Conservation (phyloP, 2,329 filamentous ascomycete genomes). For the Penicillium sclerotiorum region DNA sequence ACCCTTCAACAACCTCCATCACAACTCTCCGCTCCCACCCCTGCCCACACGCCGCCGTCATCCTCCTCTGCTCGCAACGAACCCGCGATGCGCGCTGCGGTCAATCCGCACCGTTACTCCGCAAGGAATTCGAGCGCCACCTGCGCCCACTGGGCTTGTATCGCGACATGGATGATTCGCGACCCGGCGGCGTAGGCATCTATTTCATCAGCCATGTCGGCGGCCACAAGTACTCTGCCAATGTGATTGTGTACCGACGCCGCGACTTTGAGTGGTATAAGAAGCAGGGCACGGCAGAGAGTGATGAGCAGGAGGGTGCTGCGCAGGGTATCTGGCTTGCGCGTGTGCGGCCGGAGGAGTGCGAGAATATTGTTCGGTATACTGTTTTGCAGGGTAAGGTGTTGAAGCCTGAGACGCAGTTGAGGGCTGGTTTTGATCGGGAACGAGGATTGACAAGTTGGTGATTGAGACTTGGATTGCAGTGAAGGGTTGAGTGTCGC, state of each 20-base stretch:
- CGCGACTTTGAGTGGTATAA: constrained; percentile 46
- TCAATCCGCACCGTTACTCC: constrained; percentile 87
- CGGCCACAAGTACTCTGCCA: constrained; percentile 94
- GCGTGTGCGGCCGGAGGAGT: constrained; percentile 81
- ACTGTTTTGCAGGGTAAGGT: constrained; percentile 93
- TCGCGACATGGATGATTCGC: constrained; percentile 82
- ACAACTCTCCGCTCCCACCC: constrained; percentile 59
- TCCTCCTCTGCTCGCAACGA: constrained; percentile 90
- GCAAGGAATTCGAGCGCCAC: constrained; percentile 85
- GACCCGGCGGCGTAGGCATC: constrained; percentile 89
- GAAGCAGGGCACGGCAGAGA: constrained; percentile 25
- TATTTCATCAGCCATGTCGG: constrained; percentile 97
- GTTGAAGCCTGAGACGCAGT: constrained; percentile 81
- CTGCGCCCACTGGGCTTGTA: constrained; percentile 81
- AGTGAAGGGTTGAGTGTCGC: neutral
- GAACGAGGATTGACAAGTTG: constrained; percentile 81
- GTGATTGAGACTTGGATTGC: constrained; percentile 49
- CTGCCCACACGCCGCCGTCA: constrained; percentile 80
- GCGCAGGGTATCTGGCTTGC: constrained; percentile 93
- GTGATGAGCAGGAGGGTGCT: constrained; percentile 59
- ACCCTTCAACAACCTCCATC: constrained; percentile 31
- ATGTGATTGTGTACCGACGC: constrained; percentile 85
- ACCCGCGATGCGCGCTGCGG: constrained; percentile 95
- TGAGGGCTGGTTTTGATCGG: constrained; percentile 89
- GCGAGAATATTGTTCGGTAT: constrained; percentile 86